These are phyloP conservation scores for Acacia acuminata DNA, from an alignment of 306 rosid genomes.

Conservation along the genomic window DNA sequence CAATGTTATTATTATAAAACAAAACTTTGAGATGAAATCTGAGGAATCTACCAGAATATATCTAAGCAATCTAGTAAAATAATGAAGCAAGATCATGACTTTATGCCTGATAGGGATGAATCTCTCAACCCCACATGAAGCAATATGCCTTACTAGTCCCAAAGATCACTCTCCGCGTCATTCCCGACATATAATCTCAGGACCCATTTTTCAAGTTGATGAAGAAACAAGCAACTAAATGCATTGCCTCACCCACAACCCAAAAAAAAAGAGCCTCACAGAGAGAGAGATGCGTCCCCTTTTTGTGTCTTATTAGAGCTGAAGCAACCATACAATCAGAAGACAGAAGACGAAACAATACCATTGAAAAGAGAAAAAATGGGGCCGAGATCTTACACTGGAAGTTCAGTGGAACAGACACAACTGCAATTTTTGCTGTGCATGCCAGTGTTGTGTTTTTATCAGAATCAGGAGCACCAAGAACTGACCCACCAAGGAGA, in stretches of 20 bases:
- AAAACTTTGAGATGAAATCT: constrained; percentile 54
- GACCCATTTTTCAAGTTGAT: constrained; percentile 14
- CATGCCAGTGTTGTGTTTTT: constrained; percentile 28
- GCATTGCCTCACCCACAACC: constrained; percentile 1
- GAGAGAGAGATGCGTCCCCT: constrained; percentile 15
- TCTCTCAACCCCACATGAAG: constrained; percentile 30
- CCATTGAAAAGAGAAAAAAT: constrained; percentile 1
- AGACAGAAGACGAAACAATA: constrained; percentile 24
- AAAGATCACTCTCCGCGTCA: constrained; percentile 12
- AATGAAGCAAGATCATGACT: constrained; percentile 60
- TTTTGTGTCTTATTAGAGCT: constrained; percentile 28
- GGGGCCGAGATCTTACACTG: constrained; percentile 25
- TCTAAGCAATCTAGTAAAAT: constrained; percentile 61
- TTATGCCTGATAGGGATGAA: constrained; percentile 38
- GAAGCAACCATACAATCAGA: constrained; percentile 29
- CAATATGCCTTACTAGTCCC: constrained; percentile 14
- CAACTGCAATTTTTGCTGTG: constrained; percentile 30
- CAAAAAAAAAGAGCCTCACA: background rate
- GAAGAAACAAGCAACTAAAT: constrained; percentile 31
- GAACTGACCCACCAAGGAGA: constrained; percentile 29
- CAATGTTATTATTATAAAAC: constrained; percentile 48
- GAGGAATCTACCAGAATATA: constrained; percentile 76
- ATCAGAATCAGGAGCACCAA: constrained; percentile 30
- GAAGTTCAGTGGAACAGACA: constrained; percentile 40
- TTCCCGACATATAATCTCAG: constrained; percentile 3